These are phyloP conservation scores for Firmiana major DNA, from an alignment of 345 rosid species.

Conservation along the genomic window DNA sequence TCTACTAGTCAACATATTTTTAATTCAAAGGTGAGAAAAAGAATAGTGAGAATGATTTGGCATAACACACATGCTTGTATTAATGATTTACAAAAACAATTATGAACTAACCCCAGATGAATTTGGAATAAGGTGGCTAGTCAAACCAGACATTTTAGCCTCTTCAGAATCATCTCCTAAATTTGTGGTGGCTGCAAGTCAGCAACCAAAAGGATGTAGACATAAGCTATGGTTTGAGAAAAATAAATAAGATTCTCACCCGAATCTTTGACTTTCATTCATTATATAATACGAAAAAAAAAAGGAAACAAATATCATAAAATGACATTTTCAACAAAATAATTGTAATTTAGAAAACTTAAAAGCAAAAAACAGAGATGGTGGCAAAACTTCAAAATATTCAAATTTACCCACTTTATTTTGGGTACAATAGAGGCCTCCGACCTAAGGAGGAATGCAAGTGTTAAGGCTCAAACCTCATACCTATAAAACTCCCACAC, in stretches of 20 bases:
- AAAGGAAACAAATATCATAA: not conserved
- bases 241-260: not conserved
- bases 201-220: not conserved
- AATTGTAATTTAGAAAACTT: too few species aligned
- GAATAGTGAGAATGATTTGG: not conserved
- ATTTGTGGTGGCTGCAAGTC: constrained; percentile 8
- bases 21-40: not conserved
- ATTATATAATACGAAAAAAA: not conserved
- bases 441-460: too few species aligned
- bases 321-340: not conserved
- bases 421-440: too few species aligned
- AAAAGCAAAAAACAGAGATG: not conserved
- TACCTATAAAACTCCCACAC: too few species aligned
- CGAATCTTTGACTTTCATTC: not conserved
- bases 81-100: too few species aligned
- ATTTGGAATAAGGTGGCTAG: constrained; percentile 7
- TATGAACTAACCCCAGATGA: not conserved
- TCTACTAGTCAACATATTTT: not conserved
- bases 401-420: not conserved
- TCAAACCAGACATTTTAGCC: constrained; percentile 10
- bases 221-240: not conserved
- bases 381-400: not conserved
- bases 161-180: constrained; percentile 10
- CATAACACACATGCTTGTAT: too few species aligned
- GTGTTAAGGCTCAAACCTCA: too few species aligned